Evolutionary conservation across 2,329 filamentous ascomycete species (phyloP), one percentile per base, ranked within the genome.

Genomic region (Penicillium hesseltinei): DNA sequence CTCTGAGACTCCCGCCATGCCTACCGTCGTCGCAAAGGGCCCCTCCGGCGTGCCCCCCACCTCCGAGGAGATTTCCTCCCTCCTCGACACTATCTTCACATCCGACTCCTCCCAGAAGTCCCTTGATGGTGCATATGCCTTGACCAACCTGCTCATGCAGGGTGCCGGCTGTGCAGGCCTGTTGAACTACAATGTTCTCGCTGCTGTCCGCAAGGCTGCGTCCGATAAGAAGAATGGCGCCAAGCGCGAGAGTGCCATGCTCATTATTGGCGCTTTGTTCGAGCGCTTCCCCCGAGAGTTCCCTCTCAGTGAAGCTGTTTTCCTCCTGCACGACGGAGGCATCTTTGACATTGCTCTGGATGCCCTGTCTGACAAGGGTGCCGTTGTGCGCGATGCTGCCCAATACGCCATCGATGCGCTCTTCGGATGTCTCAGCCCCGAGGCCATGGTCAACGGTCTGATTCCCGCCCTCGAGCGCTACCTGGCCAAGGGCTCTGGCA

Each of bases 401-500:
- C 90, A 96, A 75, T 99, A 97, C 75, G 94, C 92, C 33, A 83
- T 99, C 56, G 92, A 99, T 73, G 89, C 91, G 25, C 82, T 97
- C 25, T 96, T 96, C 75, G 82, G 82, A 64, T 85, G 88, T 71
- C 80, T 99, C 62, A 87, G 85, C 71, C 80, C 91, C 55, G 94
- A 97, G 80, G 87, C 90, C 49, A 84, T 96, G 69, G 88, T 96
- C 51, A 84, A 86, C 62, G 92, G 90, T 21, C 83, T 99, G 42
- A 80, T 99, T 51, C 92, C 94, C 3, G 83, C 85, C 17, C 80
- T 99, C 40, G 77, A 81, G 61, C 77, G 82, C 51, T 97, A 97
- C 73, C 82, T 99, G 31, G 81, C 82, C 71, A 95, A 91, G 78
- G 86, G 85, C 70, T 89, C 91, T 17, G 92, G 91, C 64, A 99